Base-by-base conservation (phyloP, 257 asterid genomes). In the Nicotiana sylvestris region DNA sequence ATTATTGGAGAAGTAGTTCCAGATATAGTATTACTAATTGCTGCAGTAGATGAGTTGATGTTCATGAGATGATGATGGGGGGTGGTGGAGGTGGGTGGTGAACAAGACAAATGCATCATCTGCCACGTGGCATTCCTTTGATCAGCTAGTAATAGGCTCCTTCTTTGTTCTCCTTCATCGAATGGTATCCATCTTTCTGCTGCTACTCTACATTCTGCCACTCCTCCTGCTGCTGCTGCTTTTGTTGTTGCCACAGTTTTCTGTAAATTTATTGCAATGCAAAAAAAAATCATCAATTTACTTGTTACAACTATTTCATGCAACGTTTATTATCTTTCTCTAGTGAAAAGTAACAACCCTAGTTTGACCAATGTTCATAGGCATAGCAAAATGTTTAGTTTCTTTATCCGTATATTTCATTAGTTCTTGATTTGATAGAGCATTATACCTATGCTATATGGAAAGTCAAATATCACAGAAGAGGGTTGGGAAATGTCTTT, bases 71-170 rank as follows among this genome's bases (percentile, higher is more conserved):
- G 81, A 55, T 80, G 85, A 84, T 78, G 81, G 84, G 65, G 51
- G 91, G 79, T 18, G 91, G 83, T 70, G 58, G 8, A 9, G 3
- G 88, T 86, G 3, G 91, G 83, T 1, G 92, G 86, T 67, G 91
- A 86, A 81, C 87, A 83, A 53, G 93, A 91, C 85, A 89, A 85
- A 77, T 88, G 89, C 90, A 85, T 89, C 90, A 86, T 83, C 21
- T 89, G 92, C 97, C 98, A 95, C 87, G 95, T 92, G 97, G 92
- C 96, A 88, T 89, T 94, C 88, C 90, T 86, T 81, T 85, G 51
- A 43, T 43, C 51, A 43, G 51, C 89, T 49, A 61, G 43, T 39
- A 67, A 79, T 58, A 77, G 83, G 85, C 43, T 90, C 87, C 93
- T 88, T 61, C 88, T 87, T 81, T 86, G 92, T 76, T 46, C 84